These are phyloP conservation scores for Cryphonectria radicalis DNA, from an alignment of 2,329 filamentous ascomycete species.

Conservation along the genomic window DNA sequence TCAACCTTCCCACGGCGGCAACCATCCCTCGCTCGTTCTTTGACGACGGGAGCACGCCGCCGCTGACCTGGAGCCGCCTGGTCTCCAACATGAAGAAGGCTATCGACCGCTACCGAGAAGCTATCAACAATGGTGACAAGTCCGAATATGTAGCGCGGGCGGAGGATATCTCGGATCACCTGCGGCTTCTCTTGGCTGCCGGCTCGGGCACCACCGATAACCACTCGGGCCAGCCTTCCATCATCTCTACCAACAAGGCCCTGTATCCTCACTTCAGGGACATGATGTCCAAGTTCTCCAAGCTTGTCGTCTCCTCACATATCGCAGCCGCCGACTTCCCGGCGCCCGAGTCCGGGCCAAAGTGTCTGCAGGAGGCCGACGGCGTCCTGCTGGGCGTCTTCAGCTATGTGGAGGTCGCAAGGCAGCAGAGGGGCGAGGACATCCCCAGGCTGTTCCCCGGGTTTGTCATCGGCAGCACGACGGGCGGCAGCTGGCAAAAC, in stretches of 20 bases:
- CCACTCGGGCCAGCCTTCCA: conserved; percentile 97
- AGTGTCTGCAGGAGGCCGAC: conserved; percentile 96
- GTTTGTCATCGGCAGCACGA: conserved; percentile 83
- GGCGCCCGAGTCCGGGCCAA: conserved; percentile 88
- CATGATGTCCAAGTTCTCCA: conserved; percentile 99
- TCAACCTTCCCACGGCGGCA: conserved; percentile 61
- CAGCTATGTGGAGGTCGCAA: conserved; percentile 93
- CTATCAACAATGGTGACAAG: conserved; percentile 80
- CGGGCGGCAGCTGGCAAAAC: conserved; percentile 87
- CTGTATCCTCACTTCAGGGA: conserved; percentile 96
- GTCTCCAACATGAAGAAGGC: conserved; percentile 92
- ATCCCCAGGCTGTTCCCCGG: conserved; percentile 92
- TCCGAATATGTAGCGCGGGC: conserved; percentile 91
- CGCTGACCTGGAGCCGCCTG: conserved; percentile 86
- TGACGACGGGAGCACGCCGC: conserved; percentile 80
- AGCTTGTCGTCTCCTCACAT: conserved; percentile 95
- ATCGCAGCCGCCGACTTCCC: conserved; percentile 97
- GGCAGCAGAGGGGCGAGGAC: conserved; percentile 89
- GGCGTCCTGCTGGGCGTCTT: conserved; percentile 92
- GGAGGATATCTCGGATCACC: conserved; percentile 97
- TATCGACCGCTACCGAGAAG: conserved; percentile 86
- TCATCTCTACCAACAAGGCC: conserved; percentile 97
- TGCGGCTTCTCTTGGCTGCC: conserved; percentile 89
- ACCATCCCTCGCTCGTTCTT: conserved; percentile 83
- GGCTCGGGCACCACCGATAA: conserved; percentile 98